Evolutionary conservation across 2,329 filamentous ascomycete species (phyloP), one percentile per base, ranked within the genome.

Genomic region (Pyrenochaeta sp.): DNA sequence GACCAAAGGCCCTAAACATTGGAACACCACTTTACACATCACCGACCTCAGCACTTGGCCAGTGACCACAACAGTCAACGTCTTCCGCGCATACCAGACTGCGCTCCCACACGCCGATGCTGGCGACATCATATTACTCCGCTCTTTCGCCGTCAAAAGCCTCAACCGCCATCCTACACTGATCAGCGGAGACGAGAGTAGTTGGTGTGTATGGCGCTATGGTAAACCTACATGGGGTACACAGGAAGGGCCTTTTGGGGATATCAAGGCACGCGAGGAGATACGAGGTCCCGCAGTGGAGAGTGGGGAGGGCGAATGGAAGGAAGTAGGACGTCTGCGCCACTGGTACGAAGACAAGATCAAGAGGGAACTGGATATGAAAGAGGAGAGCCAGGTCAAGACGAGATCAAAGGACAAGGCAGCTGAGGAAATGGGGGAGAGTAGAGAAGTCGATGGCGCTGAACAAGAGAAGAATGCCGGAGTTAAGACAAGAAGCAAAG

Each of bases 151-250:
- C 0, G 79, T 82, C n/a, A 77, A 74, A 61, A 77, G 71, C 12
- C 55, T 71, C 14, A 77, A 78, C 42, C 61, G 69, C n/a, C 69
- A 43, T 64, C 68, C 60, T 14, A 54, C 48, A 39, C 43, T 83
- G 7, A 45, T 77, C 7, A 80, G 77, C 30, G 70, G 65, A 1
- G 78, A 80, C 5, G 73, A 76, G 42, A 79, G 77, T 47, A 72
- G 70, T 2, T 83, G 80, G 80, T 80, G 78, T 51, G 79, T 81
- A 2, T 82, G 79, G 78, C 66, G 77, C 3, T 78, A 64, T 47
- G 66, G 61, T 0, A 71, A 61, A 58, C 68, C 52, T 35, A 59
- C 64, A 15, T 73, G 66, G 69, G 71, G 69, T 0, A 50, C 45
- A 9, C 65, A 66, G 43, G 67, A 56, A 4, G 64, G 66, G 17